Base-by-base conservation (phyloP, 108 stramenopile species). In the Cyclotella distinguenda region DNA sequence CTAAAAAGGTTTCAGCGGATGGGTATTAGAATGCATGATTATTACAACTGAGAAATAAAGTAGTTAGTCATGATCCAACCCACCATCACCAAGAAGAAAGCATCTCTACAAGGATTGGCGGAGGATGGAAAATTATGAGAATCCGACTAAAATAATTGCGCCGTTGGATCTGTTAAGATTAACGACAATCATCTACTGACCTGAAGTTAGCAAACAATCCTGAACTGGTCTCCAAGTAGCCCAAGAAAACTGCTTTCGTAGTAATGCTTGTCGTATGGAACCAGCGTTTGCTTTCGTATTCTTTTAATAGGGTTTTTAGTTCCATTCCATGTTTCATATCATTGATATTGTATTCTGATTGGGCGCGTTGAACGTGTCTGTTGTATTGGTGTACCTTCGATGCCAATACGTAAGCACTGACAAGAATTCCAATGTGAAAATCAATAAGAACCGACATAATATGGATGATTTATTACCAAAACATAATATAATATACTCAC, bases 211-310 rank as follows among this genome's bases (percentile, higher is more conserved):
- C 36, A 38, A 82, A 73, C 23, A 84, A 60, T 22, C 80, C 80
- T n/a, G 57, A 34, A 38, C 84, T 84, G 19, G 80, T 82, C 60
- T 94, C 93, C 51, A 94, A 62, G 57, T 94, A 94, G 32, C 70
- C 89, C 28, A 90, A 65, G 53, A 94, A 70, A 10, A 67, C 64
- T 10, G 88, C 68, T 70, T 94, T 90, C 16, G 64, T 64, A 21
- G 86, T 85, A 19, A 94, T 89, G 51, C 77, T 79, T n/a, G 89
- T 60, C n/a, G 89, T 94, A 6, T 82, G 78, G 36, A 63, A 47
- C 89, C 89, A 94, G 40, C 89, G 80, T 46, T 33, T 50, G 6
- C 51, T 64, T 72, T 88, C 83, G 50, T 90, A 88, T 49, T 81
- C 78, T 63, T 84, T 82, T 45, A 90, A 53, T 5, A 81, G 26